Base-by-base conservation (phyloP, 2,329 filamentous ascomycete species). In the Xylaria sp. region DNA sequence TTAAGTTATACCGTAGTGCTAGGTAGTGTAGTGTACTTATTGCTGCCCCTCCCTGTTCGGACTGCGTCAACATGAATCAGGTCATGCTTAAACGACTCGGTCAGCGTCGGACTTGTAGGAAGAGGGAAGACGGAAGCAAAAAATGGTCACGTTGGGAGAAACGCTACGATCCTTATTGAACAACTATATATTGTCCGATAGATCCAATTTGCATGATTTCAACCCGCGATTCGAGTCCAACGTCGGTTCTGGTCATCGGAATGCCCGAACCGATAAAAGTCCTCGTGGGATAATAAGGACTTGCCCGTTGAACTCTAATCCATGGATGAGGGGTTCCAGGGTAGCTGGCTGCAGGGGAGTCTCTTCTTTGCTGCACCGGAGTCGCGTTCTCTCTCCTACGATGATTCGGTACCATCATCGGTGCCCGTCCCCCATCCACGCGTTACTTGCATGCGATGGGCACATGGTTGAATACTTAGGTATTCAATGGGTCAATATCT, bases 21-120 rank as follows among this genome's bases (percentile, higher is more conserved):
- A 48, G n/a, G 13, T 11, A 38, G 10, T 40, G 38, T 23, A 23
- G 23, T 23, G n/a, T 15, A 40, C 38, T 40, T 40, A 40, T 40
- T 40, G 38, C 38, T 13, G 36, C 42, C 49, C 23, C 61, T 60
- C 61, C 56, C 33, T 36, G 36, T 46, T 61, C 66, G 60, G 61
- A 67, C 40, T 67, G 62, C 56, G 66, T 65, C 51, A 7, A 36
- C 28, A 11, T 46, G 33, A 57, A 68, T 61, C 61, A 46, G 57
- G 57, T 57, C 57, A 62, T 61, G 56, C 26, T 28, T 17, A 64
- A 33, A 53, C 36, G 26, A 68, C 51, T 65, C 66, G 66, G 57
- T 68, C 66, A 68, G 66, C 66, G 66, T 62, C 58, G 10, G 40
- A 26, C 61, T 58, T 38, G 36, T 38, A 38, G 36, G 10, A 38